These are phyloP conservation scores for Sordariomycetes sp. DNA, from an alignment of 2,329 filamentous ascomycete genomes.

Conservation along the genomic window DNA sequence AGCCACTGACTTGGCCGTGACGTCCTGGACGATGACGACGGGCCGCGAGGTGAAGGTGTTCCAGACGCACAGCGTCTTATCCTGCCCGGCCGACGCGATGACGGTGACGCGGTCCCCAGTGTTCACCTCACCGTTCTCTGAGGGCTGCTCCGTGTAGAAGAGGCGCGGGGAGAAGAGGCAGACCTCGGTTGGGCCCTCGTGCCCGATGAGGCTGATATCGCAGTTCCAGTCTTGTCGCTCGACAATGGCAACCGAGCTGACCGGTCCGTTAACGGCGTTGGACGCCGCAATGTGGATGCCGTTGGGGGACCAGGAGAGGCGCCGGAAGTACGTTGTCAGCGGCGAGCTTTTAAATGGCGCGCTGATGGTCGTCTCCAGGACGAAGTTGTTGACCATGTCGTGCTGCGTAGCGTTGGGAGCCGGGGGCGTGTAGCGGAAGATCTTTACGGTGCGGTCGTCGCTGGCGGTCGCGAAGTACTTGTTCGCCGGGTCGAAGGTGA, in stretches of 20 bases:
- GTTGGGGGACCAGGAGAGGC: conserved; percentile 96
- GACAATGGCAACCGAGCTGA: conserved; percentile 93
- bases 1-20: conserved; percentile 83
- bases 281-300: conserved; percentile 94
- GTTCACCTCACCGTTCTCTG: conserved; percentile 34
- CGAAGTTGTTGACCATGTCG: conserved; percentile 94
- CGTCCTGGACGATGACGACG: conserved; percentile 77
- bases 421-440: conserved; percentile 88
- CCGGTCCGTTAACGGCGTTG: conserved; percentile 93
- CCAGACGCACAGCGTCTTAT: conserved; percentile 94
- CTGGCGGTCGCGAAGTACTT: conserved; percentile 98
- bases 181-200: conserved; percentile 93
- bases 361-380: conserved; percentile 82
- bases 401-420: conserved; percentile 84
- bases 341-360: conserved; percentile 83
- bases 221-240: conserved; percentile 87
- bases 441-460: conserved; percentile 92
- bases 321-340: conserved; percentile 88
- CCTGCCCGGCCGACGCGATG: conserved; percentile 90
- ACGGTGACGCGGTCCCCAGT: conserved; percentile 58
- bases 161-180: conserved; percentile 92
- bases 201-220: conserved; percentile 93
- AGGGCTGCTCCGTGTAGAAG: conserved; percentile 61
- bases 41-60: conserved; percentile 91
- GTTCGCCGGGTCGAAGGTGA: conserved; percentile 96